Evolutionary conservation across 805 yeast species (phyloP), one percentile per base, ranked within the genome.

Genomic region (Spathaspora gorwiae): DNA sequence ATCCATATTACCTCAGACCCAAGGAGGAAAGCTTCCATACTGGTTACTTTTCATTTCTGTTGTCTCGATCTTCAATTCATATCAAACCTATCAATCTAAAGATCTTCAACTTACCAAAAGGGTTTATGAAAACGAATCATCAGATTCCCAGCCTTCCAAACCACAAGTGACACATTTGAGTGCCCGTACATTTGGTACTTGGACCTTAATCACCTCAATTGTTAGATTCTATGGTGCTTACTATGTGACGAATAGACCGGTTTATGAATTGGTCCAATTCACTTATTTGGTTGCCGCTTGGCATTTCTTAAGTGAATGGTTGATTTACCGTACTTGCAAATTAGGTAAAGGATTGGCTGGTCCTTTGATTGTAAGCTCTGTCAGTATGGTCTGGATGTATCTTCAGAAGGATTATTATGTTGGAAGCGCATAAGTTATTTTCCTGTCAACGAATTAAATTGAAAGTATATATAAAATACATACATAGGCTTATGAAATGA

Each of bases 181-280:
- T 54, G 96, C 97, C n/a, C 79, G 99, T 57, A 92, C 99, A 0
- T 94, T 94, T 64, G 99, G 99, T 31, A 94, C 99, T 0, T 94
- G 99, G 99, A 94, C 99, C 0, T 72, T 90, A 35, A 76, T 90
- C 54, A 83, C 96, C 2, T 79, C 96, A 1, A 73, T 92, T 29
- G 83, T 94, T 40, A 80, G 99, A 60, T 75, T 83, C 52, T 89
- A 87, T 62, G 96, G 95, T 45, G 95, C 98, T 11, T 86, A 84
- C 66, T 72, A 86, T 60, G 70, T 87, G 47, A 71, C 72, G 44
- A 81, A 83, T 54, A 80, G 80, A 24, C 85, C 83, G 52, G 80
- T 90, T 43, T 94, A 80, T 65, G 81, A 86, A 54, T 72, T 94
- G 53, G 84, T 90, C 14, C 78, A 87, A 54, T 83, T 85, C 64